Evolutionary conservation across 495 filamentous ascomycete genomes (phyloP), one percentile per base, ranked within the genome.

Genomic region (Hyaloscypha bicolor): DNA sequence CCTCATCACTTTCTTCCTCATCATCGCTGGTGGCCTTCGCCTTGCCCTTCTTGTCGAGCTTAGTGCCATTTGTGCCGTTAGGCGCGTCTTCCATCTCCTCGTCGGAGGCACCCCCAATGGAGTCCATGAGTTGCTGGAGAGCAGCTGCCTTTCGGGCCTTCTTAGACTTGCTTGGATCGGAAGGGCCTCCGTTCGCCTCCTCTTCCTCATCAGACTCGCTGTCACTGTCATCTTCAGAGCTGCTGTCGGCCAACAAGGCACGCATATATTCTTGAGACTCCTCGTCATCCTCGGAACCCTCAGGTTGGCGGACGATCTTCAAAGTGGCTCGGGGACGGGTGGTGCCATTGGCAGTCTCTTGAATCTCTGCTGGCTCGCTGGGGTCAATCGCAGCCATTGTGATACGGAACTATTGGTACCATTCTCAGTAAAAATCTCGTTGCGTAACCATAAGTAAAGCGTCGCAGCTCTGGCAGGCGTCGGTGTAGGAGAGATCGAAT

Each of bases 331-430:
- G 89, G 56, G 88, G 84, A 52, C 86, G 75, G 60, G 80, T 79
- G 77, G 64, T 55, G 29, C 69, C 69, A 62, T 70, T 67, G 51
- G 70, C 52, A 33, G 82, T 84, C 55, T 88, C 80, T 64, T 88
- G 86, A 61, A 84, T 84, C 67, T 91, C 86, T 48, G 91, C 87
- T 56, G 80, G 82, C 68, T 91, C 90, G 72, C 87, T 91, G 39
- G 95, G 95, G 76, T 99, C 94, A 73, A 99, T 89, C 72, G 95
- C 95, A 72, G 96, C 95, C 95, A 99, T 99, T 73, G 93, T 97
- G 71, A 99, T 90, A 73, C 92, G 93, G 81, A 97, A 93, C 94
- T 97, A 71, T 91, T 79, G 94, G 92, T 92, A 94, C 70, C 37
- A 30, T 31, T 32, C 32, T 67, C 53, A 68, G 62, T 32, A 63